These are phyloP conservation scores for Fraxinus pennsylvanica DNA, from an alignment of 257 asterid genomes.

Conservation along the genomic window DNA sequence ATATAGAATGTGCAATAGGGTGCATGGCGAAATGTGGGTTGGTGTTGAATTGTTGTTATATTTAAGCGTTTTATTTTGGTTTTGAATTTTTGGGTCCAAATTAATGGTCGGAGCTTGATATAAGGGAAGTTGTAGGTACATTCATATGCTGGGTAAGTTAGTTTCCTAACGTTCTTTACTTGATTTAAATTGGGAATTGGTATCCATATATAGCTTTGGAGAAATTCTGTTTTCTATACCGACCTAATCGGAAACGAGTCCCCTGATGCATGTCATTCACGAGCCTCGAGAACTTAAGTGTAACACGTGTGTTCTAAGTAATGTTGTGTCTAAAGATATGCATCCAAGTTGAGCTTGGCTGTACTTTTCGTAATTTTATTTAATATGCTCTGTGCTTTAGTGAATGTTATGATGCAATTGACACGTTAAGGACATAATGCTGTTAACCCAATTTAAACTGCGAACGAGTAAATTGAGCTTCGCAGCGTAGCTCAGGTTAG, in stretches of 20 bases:
- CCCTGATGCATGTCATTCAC: slow-evolving; percentile 8
- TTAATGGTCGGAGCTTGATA: not conserved
- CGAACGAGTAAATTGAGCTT: not conserved
- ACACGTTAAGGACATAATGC: not conserved
- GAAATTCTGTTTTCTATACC: not conserved
- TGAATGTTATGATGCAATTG: not conserved
- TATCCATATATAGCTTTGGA: not conserved
- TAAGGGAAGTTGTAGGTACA: not conserved
- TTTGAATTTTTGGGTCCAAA: not conserved
- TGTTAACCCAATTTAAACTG: not conserved
- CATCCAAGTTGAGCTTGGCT: not conserved
- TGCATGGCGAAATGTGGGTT: not conserved
- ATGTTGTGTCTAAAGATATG: not conserved
- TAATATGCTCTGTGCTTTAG: not conserved
- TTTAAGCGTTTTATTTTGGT: not conserved
- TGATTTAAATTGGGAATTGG: too few species aligned
- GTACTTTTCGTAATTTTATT: not conserved
- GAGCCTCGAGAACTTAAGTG: slow-evolving; percentile 4
- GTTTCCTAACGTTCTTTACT: not conserved
- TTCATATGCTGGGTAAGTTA: not conserved
- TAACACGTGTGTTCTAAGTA: not conserved
- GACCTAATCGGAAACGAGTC: slow-evolving; percentile 16
- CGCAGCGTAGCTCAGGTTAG: not conserved
- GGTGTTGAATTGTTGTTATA: not conserved
- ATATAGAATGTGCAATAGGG: not conserved